phyloP scores from a whole-genome alignment of 768 basidiomycete genomes.

The Hygrocybe coccinea region DNA sequence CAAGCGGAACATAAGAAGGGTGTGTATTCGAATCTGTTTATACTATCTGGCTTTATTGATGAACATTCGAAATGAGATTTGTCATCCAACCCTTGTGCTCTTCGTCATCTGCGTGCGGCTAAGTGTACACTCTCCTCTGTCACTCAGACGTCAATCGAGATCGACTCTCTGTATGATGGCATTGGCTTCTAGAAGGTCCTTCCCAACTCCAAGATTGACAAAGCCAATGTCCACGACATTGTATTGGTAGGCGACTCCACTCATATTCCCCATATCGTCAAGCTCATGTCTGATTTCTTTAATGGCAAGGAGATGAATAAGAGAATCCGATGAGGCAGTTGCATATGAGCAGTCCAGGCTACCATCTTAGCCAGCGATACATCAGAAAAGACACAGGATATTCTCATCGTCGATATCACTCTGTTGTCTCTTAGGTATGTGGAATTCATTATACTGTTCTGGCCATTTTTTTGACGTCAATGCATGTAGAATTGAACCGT shows the following conservation, averaged over 20 bases:
- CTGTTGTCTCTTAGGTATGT: slow-evolving; percentile 77
- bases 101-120: slow-evolving; percentile 94
- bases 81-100: slow-evolving; percentile 87
- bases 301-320: slow-evolving; percentile 98
- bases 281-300: slow-evolving; percentile 97
- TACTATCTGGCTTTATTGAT: background rate
- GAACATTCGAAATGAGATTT: slow-evolving; percentile 48
- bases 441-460: slow-evolving; percentile 29
- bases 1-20: slow-evolving; percentile 96
- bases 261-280: slow-evolving; percentile 98
- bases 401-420: slow-evolving; percentile 96
- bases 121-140: slow-evolving; percentile 98
- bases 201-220: slow-evolving; percentile 97
- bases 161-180: slow-evolving; percentile 96
- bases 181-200: slow-evolving; percentile 99
- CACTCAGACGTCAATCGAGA: slow-evolving; percentile 94
- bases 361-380: slow-evolving; percentile 98
- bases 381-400: slow-evolving; percentile 97
- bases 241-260: slow-evolving; percentile 99
- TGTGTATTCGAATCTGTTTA: slow-evolving; percentile 26
- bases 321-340: slow-evolving; percentile 99
- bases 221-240: slow-evolving; percentile 91
- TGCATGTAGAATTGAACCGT: slow-evolving; percentile 80
- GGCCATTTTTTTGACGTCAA: slow-evolving; percentile 24
- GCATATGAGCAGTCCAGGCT: slow-evolving; percentile 98